Base-by-base conservation (phyloP, 371 early-diverging fungal species). In the Phascolomyces articulosus region DNA sequence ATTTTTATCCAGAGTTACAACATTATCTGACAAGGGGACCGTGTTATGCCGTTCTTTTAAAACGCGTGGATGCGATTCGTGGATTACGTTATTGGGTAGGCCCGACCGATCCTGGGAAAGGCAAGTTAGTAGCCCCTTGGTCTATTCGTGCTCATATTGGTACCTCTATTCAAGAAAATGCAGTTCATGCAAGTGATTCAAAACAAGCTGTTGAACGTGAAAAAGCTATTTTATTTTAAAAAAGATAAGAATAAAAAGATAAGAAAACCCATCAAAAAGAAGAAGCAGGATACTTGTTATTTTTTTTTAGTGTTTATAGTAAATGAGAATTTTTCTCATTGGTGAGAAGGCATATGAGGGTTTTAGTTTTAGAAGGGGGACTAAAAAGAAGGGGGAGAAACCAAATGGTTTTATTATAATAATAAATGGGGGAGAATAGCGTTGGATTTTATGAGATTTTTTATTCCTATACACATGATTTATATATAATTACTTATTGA, bases 151-250 rank as follows among this genome's bases (percentile, higher is more conserved):
- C 71, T 8, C 27, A 55, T 16, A 66, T 68, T 60, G 75, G 75
- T 18, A 62, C 63, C 11, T 27, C 62, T 47, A 58, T 75, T 26
- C 69, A 75, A 38, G 69, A 71, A 56, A 75, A 75, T 65, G 70
- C 70, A 2, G 48, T 75, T 20, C 75, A 75, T 69, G 75, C 75
- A 21, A 71, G 72, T 61, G 75, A 75, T 64, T 75, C 75, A 27
- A 23, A 26, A 0, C 55, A 62, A 24, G 66, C 75, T 23, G 64
- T 65, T 23, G 48, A 62, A 49, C 58, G 54, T 23, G 72, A 71
- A 55, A 66, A 60, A 38, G 13, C 51, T 11, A 31, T 49, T 18
- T 34, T 61, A 28, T 34, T 61, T n/a, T 44, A 16, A 44, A 13
- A 15, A 44, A 18, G 44, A 18, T 44, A n/a, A 44, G 16, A 0